Evolutionary conservation across 108 stramenopile species (phyloP).

Genomic region (Nannochloropsis gaditana): DNA sequence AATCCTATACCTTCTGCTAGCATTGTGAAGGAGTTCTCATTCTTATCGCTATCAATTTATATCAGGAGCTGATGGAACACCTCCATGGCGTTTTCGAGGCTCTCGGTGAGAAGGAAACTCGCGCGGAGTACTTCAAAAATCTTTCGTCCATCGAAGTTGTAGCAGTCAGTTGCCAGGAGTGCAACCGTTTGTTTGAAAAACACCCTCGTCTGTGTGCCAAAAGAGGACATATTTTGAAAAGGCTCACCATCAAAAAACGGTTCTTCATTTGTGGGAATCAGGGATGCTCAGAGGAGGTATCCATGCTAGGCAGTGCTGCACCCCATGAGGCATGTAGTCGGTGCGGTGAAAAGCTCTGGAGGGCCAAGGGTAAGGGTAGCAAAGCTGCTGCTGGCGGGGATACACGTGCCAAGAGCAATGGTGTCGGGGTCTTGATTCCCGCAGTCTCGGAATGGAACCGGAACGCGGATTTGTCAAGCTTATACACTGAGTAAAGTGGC

Average conservation of each 20-base stretch:
- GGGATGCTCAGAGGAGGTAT: neutral
- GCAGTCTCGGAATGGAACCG: neutral
- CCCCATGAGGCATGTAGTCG: conserved; percentile 1
- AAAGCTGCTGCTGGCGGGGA: neutral
- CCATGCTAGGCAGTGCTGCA: neutral
- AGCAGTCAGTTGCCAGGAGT: neutral
- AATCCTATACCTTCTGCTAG: neutral
- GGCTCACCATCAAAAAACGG: neutral
- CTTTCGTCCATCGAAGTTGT: neutral
- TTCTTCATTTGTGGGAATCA: neutral
- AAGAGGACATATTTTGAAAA: neutral
- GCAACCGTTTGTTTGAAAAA: neutral
- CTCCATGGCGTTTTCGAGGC: neutral
- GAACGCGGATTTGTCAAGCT: neutral
- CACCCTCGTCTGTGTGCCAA: neutral
- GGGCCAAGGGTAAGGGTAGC: neutral
- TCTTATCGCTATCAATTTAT: neutral
- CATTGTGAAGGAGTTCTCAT: neutral
- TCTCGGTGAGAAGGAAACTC: conserved; percentile 2
- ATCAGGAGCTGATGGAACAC: neutral
- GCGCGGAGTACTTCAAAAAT: neutral
- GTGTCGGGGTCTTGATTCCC: neutral
- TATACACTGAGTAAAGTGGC: neutral
- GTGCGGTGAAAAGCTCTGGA: neutral
- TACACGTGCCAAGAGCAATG: neutral